A percentile compares a stretch with the other conserved stretches of the same genome.
These are phyloP conservation scores for Crucihimalaya himalaica DNA, from an alignment of 345 rosid genomes.

Conservation along the genomic window DNA sequence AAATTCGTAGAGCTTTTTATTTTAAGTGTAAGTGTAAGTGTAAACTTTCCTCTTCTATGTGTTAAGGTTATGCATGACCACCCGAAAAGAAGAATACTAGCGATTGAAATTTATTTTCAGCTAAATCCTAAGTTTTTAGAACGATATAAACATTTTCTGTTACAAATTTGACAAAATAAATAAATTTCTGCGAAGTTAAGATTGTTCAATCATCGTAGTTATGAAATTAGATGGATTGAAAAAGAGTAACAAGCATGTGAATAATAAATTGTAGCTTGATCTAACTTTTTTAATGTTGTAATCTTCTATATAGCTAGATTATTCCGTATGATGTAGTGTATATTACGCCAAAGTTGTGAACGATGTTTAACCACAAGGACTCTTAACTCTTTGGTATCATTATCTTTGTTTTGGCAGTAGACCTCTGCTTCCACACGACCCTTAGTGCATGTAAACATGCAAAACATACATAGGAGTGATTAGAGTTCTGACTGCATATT, in stretches of 20 bases:
- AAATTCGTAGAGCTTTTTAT: too few species aligned
- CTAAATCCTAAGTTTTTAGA: not conserved
- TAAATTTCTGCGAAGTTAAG: not conserved
- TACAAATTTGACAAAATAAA: not conserved
- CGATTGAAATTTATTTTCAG: not conserved
- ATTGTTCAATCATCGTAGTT: not conserved
- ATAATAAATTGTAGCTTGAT: slow-evolving; percentile 9
- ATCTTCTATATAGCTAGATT: not conserved
- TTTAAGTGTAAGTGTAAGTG: too few species aligned
- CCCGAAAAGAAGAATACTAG: not conserved
- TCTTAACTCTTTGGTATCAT: too few species aligned
- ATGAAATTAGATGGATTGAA: slow-evolving; percentile 3
- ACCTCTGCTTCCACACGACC: too few species aligned
- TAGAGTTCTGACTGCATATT: not conserved
- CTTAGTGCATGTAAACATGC: too few species aligned
- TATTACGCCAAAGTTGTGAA: too few species aligned
- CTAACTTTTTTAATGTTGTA: not conserved
- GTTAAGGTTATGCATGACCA: not conserved
- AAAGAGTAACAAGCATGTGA: not conserved
- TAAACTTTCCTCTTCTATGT: too few species aligned
- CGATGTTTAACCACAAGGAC: too few species aligned
- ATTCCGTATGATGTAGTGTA: too few species aligned
- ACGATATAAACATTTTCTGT: not conserved
- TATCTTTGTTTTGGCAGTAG: too few species aligned
- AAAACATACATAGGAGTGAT: too few species aligned